Percentiles rank a stretch among this genome's conserved stretches.
Evolutionary conservation across 164 flowering plant genomes (phyloP).

Genomic region (Santalum album): DNA sequence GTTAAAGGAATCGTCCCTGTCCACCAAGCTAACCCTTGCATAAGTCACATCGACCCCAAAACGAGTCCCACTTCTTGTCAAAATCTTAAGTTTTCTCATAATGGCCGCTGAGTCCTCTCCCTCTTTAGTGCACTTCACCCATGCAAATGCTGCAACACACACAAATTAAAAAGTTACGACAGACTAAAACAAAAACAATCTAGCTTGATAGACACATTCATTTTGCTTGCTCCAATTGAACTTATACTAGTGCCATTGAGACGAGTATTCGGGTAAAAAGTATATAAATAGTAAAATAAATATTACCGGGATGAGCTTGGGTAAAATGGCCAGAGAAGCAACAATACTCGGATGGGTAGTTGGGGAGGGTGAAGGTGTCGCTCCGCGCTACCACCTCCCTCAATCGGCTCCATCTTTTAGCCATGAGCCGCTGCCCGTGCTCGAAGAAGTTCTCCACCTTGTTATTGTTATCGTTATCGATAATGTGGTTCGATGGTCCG

Average conservation of each 20-base stretch:
- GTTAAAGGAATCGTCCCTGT: constrained; percentile 18
- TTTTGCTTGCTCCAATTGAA: too few species aligned
- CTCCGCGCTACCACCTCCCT: constrained; percentile 14
- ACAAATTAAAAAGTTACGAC: background rate
- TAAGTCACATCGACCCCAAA: constrained; percentile 14
- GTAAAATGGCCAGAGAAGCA: constrained; percentile 13
- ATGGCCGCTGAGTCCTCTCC: background rate
- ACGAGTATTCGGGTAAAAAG: too few species aligned
- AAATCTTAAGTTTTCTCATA: background rate
- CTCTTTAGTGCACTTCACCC: background rate
- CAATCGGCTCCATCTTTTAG: constrained; percentile 30
- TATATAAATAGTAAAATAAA: too few species aligned
- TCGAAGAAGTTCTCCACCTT: constrained; percentile 24
- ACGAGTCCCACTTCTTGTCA: background rate
- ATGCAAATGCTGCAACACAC: constrained; percentile 2
- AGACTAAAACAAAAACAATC: too few species aligned
- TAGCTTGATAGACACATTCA: too few species aligned
- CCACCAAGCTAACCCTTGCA: constrained; percentile 39
- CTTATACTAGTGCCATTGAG: too few species aligned
- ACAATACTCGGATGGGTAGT: constrained; percentile 23
- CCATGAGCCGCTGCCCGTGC: constrained; percentile 16
- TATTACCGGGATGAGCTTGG: constrained; percentile 32
- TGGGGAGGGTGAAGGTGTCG: constrained; percentile 20
- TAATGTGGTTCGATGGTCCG: too few species aligned
- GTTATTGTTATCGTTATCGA: too few species aligned